Conservation (phyloP, 495 filamentous ascomycete species). For the Cercophora samala region DNA sequence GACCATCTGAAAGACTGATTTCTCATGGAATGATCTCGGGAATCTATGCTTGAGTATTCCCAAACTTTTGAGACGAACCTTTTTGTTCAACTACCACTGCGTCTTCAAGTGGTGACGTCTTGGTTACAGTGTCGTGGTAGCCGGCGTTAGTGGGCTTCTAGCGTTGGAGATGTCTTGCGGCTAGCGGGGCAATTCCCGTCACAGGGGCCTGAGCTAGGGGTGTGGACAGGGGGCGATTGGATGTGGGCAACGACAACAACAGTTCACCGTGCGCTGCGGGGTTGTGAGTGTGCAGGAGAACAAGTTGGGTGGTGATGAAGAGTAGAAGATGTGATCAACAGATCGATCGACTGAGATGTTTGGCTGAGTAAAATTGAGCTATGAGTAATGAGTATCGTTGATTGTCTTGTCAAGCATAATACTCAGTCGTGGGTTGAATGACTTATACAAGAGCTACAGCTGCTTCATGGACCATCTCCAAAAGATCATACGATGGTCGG, state of each 20-base stretch:
- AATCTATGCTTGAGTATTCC: background rate
- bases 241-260: background rate
- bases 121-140: background rate
- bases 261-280: background rate
- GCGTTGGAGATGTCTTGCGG: slow-evolving; percentile 7
- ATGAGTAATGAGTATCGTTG: background rate
- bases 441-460: background rate
- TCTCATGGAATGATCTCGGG: background rate
- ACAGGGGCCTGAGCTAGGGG: background rate
- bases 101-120: background rate
- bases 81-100: background rate
- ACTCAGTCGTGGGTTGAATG: background rate
- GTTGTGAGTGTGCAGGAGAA: background rate
- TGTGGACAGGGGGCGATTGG: background rate
- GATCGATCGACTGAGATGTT: background rate
- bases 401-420: background rate
- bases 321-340: background rate
- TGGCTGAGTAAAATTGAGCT: background rate
- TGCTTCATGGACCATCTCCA: background rate
- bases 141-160: background rate
- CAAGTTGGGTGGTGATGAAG: background rate
- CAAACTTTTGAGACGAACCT: slow-evolving; percentile 7
- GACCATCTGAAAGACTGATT: background rate
- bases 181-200: background rate
- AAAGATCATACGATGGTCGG: background rate